phyloP scores from a whole-genome alignment of 257 asterid genomes.

The Scutellaria baicalensis region DNA sequence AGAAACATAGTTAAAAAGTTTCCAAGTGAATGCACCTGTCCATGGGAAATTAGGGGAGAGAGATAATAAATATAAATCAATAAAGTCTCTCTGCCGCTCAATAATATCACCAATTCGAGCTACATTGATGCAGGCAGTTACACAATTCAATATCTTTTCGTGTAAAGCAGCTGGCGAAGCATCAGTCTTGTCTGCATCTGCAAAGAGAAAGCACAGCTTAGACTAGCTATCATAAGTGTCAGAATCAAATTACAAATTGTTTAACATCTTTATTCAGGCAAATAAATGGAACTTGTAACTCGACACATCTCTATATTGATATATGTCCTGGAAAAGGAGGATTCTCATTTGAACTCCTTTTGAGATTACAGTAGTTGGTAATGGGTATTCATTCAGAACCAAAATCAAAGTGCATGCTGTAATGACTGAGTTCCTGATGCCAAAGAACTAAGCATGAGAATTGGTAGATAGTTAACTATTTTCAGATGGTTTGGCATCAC shows the following conservation, averaged over 20 bases:
- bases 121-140: conserved; percentile 67
- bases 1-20: not conserved
- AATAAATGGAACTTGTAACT: not conserved
- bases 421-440: not conserved
- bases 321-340: not conserved
- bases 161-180: conserved; percentile 52
- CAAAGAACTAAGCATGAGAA: not conserved
- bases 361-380: not conserved
- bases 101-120: conserved; percentile 65
- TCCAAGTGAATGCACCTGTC: conserved; percentile 50
- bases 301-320: not conserved
- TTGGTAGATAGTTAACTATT: not conserved
- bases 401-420: not conserved
- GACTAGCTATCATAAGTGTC: not conserved
- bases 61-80: conserved; percentile 46
- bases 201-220: conserved; percentile 22
- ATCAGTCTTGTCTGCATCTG: conserved; percentile 59
- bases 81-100: conserved; percentile 52
- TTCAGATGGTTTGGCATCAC: not conserved
- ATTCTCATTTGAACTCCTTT: not conserved
- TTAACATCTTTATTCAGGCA: not conserved
- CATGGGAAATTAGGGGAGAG: conserved; percentile 72
- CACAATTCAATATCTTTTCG: conserved; percentile 58
- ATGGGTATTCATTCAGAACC: not conserved
- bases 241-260: not conserved